Evolutionary conservation across 2,329 filamentous ascomycete species (phyloP).

Genomic region (Phaeophleospora eucalypticola): DNA sequence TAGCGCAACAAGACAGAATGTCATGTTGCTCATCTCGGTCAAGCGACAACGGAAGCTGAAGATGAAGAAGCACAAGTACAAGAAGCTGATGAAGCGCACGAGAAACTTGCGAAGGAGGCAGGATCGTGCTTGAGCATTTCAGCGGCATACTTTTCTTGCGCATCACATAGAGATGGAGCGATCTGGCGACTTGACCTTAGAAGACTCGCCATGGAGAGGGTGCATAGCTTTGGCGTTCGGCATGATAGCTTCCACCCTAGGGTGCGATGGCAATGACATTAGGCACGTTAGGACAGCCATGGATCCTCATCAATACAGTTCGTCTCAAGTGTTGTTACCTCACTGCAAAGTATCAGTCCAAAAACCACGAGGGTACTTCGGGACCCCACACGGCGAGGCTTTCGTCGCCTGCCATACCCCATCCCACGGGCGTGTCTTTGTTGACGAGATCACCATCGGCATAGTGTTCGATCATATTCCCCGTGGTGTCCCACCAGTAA

Average conservation of each 20-base stretch:
- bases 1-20: conserved; percentile 23
- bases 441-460: conserved; percentile 66
- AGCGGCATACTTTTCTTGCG: too few species aligned
- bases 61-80: conserved; percentile 99
- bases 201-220: too few species aligned
- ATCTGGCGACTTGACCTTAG: too few species aligned
- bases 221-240: conserved; percentile 6
- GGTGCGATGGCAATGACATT: neutral
- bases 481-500: conserved; percentile 54
- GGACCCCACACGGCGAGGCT: conserved; percentile 22
- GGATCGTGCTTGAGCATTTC: conserved; percentile 37
- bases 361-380: conserved; percentile 23
- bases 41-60: conserved; percentile 88
- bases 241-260: neutral
- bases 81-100: conserved; percentile 95
- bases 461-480: conserved; percentile 43
- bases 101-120: conserved; percentile 83
- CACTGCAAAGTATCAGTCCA: too few species aligned
- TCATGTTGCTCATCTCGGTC: conserved; percentile 81
- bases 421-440: conserved; percentile 41
- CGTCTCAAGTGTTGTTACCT: too few species aligned
- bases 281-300: neutral
- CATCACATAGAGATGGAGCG: too few species aligned
- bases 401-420: neutral
- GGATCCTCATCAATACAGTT: neutral